These are phyloP conservation scores for Oryza coarctata DNA, from an alignment of 176 grass and related monocot genomes.

Conservation along the genomic window DNA sequence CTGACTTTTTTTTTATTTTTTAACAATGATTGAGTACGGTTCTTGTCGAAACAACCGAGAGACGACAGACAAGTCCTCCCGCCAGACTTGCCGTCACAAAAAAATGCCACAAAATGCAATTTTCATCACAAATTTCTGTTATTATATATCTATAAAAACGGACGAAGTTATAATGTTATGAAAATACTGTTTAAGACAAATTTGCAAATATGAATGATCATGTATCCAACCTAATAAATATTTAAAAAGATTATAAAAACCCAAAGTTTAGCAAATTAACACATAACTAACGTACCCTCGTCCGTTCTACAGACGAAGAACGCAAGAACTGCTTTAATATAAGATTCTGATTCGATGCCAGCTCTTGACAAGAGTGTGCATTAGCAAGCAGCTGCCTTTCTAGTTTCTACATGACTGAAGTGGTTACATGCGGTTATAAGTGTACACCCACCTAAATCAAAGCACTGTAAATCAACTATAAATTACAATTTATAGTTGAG, in stretches of 20 bases:
- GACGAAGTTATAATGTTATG: neutral
- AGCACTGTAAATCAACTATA: neutral
- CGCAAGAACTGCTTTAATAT: neutral
- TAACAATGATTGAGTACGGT: neutral
- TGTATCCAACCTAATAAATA: no score
- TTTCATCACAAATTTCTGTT: no score
- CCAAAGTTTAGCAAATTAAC: neutral
- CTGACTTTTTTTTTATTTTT: neutral
- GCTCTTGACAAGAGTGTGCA: no score
- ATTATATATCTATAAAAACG: no score
- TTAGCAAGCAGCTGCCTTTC: neutral
- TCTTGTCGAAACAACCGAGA: neutral
- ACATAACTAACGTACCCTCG: neutral
- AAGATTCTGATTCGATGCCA: no score
- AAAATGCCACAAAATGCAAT: neutral
- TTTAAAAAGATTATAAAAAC: no score
- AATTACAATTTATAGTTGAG: constrained; percentile 6
- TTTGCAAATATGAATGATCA: neutral
- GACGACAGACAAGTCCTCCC: neutral
- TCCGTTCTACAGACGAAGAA: neutral
- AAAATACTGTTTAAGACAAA: neutral
- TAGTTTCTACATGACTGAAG: neutral
- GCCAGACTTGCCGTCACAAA: neutral
- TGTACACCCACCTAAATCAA: neutral
- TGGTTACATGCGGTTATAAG: neutral